Conservation (phyloP, 257 asterid genomes). For the Solanum etuberosum region DNA sequence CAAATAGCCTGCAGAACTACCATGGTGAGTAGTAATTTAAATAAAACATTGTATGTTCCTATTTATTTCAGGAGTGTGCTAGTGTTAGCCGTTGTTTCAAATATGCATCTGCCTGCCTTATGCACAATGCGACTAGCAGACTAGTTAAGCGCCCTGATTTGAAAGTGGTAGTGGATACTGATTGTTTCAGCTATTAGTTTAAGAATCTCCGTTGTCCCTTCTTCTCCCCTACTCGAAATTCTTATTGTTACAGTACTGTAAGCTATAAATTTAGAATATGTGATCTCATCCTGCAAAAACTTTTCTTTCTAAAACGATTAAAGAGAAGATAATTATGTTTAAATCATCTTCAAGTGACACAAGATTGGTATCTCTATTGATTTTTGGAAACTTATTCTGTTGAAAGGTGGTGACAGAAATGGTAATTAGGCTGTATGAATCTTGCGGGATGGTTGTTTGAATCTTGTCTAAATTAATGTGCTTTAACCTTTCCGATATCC, state of each 20-base stretch:
- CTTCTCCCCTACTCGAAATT: neutral
- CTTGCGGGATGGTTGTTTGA: neutral
- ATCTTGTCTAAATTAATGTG: neutral
- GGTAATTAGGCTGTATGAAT: neutral
- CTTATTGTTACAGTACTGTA: neutral
- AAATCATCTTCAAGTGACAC: neutral
- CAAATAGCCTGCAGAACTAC: constrained; percentile 40
- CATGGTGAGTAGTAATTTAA: constrained; percentile 42
- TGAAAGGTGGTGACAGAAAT: neutral
- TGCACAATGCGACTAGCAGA: neutral
- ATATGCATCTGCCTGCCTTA: neutral
- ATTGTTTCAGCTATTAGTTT: neutral
- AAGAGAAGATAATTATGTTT: neutral
- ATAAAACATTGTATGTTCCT: neutral
- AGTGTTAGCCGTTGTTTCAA: neutral
- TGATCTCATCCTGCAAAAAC: neutral
- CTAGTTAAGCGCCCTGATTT: neutral
- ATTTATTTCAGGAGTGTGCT: neutral
- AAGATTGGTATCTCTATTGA: neutral
- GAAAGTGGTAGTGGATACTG: neutral
- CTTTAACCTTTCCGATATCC: neutral
- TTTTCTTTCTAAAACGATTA: neutral
- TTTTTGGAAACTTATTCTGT: neutral
- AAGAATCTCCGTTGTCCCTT: neutral
- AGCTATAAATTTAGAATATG: neutral